Conservation (phyloP, 2,329 filamentous ascomycete species). For the Raffaelea deltoideospora region DNA sequence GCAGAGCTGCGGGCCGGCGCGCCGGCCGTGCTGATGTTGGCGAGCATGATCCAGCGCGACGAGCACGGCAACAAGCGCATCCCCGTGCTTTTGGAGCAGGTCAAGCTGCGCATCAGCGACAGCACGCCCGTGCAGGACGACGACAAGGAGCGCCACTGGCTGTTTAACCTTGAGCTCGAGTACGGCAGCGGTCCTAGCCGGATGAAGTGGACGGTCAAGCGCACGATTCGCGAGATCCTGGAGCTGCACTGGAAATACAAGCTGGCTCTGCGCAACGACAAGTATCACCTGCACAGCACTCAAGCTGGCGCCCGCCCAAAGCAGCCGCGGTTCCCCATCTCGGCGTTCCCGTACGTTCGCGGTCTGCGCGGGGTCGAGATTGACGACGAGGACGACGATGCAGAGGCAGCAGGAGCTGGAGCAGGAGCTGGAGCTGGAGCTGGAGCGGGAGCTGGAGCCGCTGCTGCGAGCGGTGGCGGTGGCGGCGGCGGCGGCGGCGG, state of each 20-base stretch:
- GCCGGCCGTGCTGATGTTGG: constrained; percentile 83
- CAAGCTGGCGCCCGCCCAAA: constrained; percentile 56
- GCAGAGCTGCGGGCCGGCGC: constrained; percentile 86
- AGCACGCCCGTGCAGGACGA: constrained; percentile 54
- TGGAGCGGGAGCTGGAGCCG: too few species aligned
- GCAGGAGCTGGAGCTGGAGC: too few species aligned
- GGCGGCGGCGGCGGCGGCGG: constrained; percentile 22
- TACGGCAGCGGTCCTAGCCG: constrained; percentile 90
- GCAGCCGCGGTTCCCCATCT: constrained; percentile 79
- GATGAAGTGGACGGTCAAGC: constrained; percentile 90
- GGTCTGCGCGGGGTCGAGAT: constrained; percentile 64
- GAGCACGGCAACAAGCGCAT: constrained; percentile 93
- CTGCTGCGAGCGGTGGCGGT: too few species aligned
- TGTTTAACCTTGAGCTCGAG: constrained; percentile 85
- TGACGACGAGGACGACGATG: constrained; percentile 69
- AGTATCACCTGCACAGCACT: constrained; percentile 57
- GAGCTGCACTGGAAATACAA: constrained; percentile 93
- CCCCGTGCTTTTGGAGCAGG: constrained; percentile 84
- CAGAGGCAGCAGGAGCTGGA: constrained; percentile 33
- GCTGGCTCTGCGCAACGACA: constrained; percentile 68
- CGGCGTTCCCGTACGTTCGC: constrained; percentile 78
- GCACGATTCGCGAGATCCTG: constrained; percentile 77
- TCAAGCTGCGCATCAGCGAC: constrained; percentile 77
- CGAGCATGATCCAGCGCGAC: constrained; percentile 95
- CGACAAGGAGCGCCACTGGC: constrained; percentile 55